phyloP scores from a whole-genome alignment of 768 basidiomycete species.

The Leucocoprinus leucothites region DNA sequence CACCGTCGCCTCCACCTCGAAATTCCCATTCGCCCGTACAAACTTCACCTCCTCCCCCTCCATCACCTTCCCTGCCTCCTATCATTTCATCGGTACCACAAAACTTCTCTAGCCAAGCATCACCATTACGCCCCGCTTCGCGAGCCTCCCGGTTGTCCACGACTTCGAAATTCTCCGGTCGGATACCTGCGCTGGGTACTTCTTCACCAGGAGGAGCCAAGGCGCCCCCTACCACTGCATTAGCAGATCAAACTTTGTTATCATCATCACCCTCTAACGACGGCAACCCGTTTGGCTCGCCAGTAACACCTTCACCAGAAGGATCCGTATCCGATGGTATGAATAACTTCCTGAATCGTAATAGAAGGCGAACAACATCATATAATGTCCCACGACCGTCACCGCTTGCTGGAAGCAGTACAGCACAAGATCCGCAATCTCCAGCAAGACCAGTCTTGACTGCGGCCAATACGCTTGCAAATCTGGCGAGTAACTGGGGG shows the following conservation, averaged over 20 bases:
- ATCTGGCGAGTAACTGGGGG: slow-evolving; percentile 63
- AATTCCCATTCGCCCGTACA: slow-evolving; percentile 13
- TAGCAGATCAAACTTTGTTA: slow-evolving; percentile 52
- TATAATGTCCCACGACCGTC: slow-evolving; percentile 54
- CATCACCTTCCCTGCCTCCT: slow-evolving; percentile 33
- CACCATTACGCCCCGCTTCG: slow-evolving; percentile 70
- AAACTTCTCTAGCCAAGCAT: slow-evolving; percentile 33
- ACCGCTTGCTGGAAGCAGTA: slow-evolving; percentile 33
- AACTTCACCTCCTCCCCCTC: slow-evolving; percentile 32
- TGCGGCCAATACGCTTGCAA: slow-evolving; percentile 52
- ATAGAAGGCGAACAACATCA: slow-evolving; percentile 57
- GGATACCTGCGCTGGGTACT: slow-evolving; percentile 56
- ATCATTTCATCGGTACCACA: slow-evolving; percentile 33
- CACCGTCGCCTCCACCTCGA: slow-evolving; percentile 22
- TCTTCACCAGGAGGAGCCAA: slow-evolving; percentile 45
- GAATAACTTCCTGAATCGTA: slow-evolving; percentile 32
- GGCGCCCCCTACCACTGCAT: slow-evolving; percentile 64
- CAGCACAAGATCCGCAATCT: slow-evolving; percentile 24
- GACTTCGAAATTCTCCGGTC: slow-evolving; percentile 66
- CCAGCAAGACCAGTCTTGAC: slow-evolving; percentile 30
- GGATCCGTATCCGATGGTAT: slow-evolving; percentile 64
- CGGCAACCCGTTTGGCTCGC: slow-evolving; percentile 35
- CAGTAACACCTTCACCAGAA: slow-evolving; percentile 54
- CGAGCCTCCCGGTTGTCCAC: slow-evolving; percentile 68
- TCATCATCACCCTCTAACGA: slow-evolving; percentile 43